Evolutionary conservation across 2,329 filamentous ascomycete genomes (phyloP).

Genomic region (Mycosphaerella sp.): DNA sequence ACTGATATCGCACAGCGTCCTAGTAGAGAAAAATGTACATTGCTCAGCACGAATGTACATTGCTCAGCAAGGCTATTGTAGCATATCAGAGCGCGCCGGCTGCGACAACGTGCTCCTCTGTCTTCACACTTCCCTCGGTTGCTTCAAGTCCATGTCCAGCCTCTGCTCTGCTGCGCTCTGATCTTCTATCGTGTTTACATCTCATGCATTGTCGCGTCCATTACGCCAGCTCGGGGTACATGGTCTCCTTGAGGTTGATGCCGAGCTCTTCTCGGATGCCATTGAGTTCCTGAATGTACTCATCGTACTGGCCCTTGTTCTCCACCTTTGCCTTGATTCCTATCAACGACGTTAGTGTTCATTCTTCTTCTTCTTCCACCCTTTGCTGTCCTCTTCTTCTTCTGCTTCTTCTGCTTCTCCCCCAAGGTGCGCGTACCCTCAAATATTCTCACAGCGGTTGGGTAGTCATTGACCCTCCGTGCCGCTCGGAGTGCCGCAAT

Average conservation of each 20-base stretch:
- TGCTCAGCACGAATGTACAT: constrained; percentile 26
- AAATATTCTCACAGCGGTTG: constrained; percentile 95
- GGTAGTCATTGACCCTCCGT: constrained; percentile 95
- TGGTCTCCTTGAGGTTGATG: constrained; percentile 81
- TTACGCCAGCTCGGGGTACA: constrained; percentile 60
- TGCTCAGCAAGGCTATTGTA: constrained; percentile 25
- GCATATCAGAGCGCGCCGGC: constrained; percentile 19
- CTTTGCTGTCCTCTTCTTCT: neutral
- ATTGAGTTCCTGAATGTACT: constrained; percentile 92
- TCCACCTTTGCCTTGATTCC: constrained; percentile 99
- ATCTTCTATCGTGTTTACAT: constrained; percentile 7
- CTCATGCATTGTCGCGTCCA: constrained; percentile 3
- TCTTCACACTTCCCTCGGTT: constrained; percentile 6
- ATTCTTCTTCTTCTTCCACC: neutral
- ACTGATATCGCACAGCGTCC: neutral
- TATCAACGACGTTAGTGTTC: constrained; percentile 2
- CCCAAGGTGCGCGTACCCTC: constrained; percentile 59
- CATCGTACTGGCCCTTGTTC: constrained; percentile 94
- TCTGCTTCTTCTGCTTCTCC: neutral
- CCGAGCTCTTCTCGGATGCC: constrained; percentile 88
- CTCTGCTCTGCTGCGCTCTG: constrained; percentile 3
- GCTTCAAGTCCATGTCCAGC: neutral
- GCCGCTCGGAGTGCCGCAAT: constrained; percentile 88
- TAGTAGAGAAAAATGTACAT: constrained; percentile 21
- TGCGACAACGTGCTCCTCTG: constrained; percentile 6